Evolutionary conservation across 2,329 filamentous ascomycete species (phyloP), one percentile per base, ranked within the genome.

Genomic region (Capronia americana): DNA sequence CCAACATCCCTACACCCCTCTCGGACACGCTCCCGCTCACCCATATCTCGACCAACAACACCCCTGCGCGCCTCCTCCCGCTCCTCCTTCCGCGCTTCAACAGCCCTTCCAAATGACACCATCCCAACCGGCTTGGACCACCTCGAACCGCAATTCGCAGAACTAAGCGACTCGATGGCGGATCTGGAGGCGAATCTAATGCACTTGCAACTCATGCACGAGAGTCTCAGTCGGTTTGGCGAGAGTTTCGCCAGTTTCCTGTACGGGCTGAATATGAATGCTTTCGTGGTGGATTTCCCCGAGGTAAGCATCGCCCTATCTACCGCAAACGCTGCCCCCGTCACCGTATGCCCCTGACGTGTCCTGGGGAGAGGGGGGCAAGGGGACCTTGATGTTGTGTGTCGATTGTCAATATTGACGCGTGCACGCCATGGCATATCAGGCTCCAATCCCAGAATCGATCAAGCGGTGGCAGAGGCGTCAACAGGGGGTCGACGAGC

Each of bases 261-360:
- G 54, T 99, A 98, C 74, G 95, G 95, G 1, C 79, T 99, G 77
- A 98, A 98, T 76, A 97, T 99, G 93, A 98, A 97, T 78, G 95
- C 95, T 1, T 99, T 98, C 77, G 98, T 94, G 77, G 93, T 98
- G 34, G 95, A 99, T 78, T 99, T 97, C 71, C 92, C 93, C 0
- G 95, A 99, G 87, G 93, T 93, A 80, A 59, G 77, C 63, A 32
- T 11, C 32, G 32, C 32, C 2, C 32, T 12, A 32, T 11, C 11
- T 12, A 32, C 32, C 11, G 32, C 32, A 34, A 11, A 34, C 10
- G 11, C 8, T 34, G 10, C 10, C 32, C 32, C 32, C 32, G 32
- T 34, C 10, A 34, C 4, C 32, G 11, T n/a, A 44, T 8, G 17
- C 38, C 5, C 20, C 17, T 7, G 4, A 8, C 38, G 1, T 44